Evolutionary conservation across 129 eudicot species (phyloP).

Genomic region (Daucus carota): DH1_v3.0 NC_030388.2:22431501-22432000

Average conservation of each 20-base stretch:
- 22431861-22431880: not conserved
- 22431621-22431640: constrained; percentile 96
- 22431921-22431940: not conserved
- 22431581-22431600: constrained; percentile 98
- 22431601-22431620: constrained; percentile 99
- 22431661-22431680: constrained; percentile 99
- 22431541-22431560: constrained; percentile 81
- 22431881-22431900: not conserved
- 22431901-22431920: not conserved
- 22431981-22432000: constrained; percentile 97
- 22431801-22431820: not conserved
- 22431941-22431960: constrained; percentile 1
- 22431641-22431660: constrained; percentile 93
- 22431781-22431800: not conserved
- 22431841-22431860: constrained; percentile 1
- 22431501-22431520: constrained; percentile 30
- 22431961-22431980: constrained; percentile 25
- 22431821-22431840: not conserved
- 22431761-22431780: constrained; percentile 7
- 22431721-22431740: constrained; percentile 19
- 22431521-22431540: constrained; percentile 38
- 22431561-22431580: constrained; percentile 99
- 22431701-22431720: constrained; percentile 86
- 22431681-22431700: constrained; percentile 98
- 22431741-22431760: constrained; percentile 6